Evolutionary conservation across 352 stramenopile genomes (phyloP).

Genomic region (Phytopythium ostracodes): DNA sequence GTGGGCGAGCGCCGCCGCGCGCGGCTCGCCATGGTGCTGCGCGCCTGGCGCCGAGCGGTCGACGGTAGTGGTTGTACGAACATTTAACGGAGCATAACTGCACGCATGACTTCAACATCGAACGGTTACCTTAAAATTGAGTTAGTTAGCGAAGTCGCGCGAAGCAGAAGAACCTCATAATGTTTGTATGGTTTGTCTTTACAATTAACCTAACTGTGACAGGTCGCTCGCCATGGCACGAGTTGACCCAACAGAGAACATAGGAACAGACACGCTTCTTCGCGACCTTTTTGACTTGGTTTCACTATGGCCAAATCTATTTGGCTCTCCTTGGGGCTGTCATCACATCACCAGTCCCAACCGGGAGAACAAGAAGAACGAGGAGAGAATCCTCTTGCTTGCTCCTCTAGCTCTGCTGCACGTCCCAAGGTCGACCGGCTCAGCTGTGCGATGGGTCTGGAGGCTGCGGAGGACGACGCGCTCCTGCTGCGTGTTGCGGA

Average conservation of each 20-base stretch:
- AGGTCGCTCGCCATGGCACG: too few relatives aligned
- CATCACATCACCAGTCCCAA: neutral
- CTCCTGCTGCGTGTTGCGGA: slow-evolving; percentile 18
- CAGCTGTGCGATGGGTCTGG: neutral
- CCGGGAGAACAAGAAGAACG: neutral
- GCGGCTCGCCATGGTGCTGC: slow-evolving; percentile 9
- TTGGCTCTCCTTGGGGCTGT: neutral
- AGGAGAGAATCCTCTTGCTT: too few relatives aligned
- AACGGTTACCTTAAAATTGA: too few relatives aligned
- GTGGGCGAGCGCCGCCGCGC: neutral
- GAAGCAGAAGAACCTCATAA: neutral
- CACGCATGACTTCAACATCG: neutral
- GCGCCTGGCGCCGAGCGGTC: slow-evolving; percentile 1
- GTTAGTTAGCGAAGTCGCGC: too few relatives aligned
- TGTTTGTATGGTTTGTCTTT: neutral
- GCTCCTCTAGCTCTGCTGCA: too few relatives aligned
- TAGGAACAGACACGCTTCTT: neutral
- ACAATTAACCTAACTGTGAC: neutral
- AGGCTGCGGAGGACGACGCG: slow-evolving; percentile 12
- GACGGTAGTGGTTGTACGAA: neutral
- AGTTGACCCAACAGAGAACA: too few relatives aligned
- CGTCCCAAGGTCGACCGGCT: too few relatives aligned
- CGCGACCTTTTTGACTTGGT: neutral
- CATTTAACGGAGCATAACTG: neutral
- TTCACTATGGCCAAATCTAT: slow-evolving; percentile 3